A percentile compares a stretch with the other conserved stretches of the same genome.
phyloP scores from a whole-genome alignment of 2,329 filamentous ascomycete species.

The Epichloe gansuensis region DNA sequence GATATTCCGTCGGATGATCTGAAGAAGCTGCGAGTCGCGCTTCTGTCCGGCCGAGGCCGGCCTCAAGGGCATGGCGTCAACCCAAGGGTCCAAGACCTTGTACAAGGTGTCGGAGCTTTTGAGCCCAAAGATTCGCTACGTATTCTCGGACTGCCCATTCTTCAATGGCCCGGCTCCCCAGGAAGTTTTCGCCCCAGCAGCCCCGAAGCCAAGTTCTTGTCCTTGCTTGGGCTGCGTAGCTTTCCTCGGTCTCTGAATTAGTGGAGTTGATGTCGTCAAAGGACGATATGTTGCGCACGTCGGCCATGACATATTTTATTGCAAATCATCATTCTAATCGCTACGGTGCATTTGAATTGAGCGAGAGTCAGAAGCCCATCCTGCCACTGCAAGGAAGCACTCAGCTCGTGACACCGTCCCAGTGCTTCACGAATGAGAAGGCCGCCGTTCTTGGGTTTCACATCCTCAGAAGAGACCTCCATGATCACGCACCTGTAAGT shows the following conservation, averaged over 20 bases:
- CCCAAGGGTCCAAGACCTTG: conserved; percentile 37
- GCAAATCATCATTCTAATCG: conserved; percentile 65
- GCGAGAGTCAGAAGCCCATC: conserved; percentile 43
- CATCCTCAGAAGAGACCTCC: conserved; percentile 65
- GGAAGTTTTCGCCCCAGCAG: conserved; percentile 52
- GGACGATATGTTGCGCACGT: conserved; percentile 46
- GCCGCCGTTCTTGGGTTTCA: conserved; percentile 70
- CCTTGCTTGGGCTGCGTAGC: conserved; percentile 57
- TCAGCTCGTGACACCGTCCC: conserved; percentile 57
- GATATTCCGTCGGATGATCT: conserved; percentile 82
- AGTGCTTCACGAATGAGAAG: conserved; percentile 72
- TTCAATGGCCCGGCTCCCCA: conserved; percentile 65
- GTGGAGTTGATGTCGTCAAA: conserved; percentile 64
- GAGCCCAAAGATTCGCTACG: conserved; percentile 64
- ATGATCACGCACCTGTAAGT: conserved; percentile 53
- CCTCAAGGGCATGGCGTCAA: conserved; percentile 40
- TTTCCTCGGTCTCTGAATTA: conserved; percentile 59
- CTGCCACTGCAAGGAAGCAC: conserved; percentile 62
- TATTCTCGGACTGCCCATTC: conserved; percentile 57
- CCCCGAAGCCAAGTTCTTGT: conserved; percentile 63
- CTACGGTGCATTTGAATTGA: conserved; percentile 55
- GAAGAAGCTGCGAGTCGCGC: conserved; percentile 59
- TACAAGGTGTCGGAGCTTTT: conserved; percentile 67
- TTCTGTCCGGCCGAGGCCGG: conserved; percentile 72
- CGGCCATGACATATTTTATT: conserved; percentile 72